Evolutionary conservation across 805 yeast genomes (phyloP).

Genomic region (Grigorovia jiainica): DNA sequence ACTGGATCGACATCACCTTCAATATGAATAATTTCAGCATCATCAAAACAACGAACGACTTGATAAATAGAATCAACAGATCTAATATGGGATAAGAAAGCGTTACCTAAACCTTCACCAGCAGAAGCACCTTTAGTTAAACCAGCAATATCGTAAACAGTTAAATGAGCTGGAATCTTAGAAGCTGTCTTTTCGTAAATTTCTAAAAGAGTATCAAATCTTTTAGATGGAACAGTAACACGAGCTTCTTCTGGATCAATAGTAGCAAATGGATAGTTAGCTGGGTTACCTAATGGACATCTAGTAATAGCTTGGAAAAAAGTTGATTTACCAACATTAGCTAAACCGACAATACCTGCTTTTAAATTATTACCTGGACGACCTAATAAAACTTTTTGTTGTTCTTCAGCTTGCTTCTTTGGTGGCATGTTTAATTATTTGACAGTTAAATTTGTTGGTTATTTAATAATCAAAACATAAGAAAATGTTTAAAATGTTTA

Average conservation of each 20-base stretch:
- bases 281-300: constrained; percentile 62
- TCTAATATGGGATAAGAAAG: constrained; percentile 91
- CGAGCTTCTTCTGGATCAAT: constrained; percentile 98
- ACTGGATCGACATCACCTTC: constrained; percentile 95
- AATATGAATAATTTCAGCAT: constrained; percentile 94
- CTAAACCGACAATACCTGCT: constrained; percentile 72
- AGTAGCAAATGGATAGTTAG: constrained; percentile 76
- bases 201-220: constrained; percentile 67
- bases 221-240: constrained; percentile 84
- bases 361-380: constrained; percentile 58
- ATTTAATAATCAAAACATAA: not conserved
- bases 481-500: too few species aligned
- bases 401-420: constrained; percentile 33
- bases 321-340: constrained; percentile 73
- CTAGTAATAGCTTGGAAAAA: constrained; percentile 74
- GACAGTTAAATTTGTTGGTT: not conserved
- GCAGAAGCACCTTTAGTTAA: constrained; percentile 92
- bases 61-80: constrained; percentile 97
- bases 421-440: constrained; percentile 26
- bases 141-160: constrained; percentile 96
- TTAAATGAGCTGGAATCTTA: constrained; percentile 84
- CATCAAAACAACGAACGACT: constrained; percentile 95
- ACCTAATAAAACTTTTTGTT: constrained; percentile 66
- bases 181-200: constrained; percentile 75
- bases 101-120: constrained; percentile 97